These are phyloP conservation scores for Russula sp. DNA, from an alignment of 768 basidiomycete genomes.

Conservation along the genomic window DNA sequence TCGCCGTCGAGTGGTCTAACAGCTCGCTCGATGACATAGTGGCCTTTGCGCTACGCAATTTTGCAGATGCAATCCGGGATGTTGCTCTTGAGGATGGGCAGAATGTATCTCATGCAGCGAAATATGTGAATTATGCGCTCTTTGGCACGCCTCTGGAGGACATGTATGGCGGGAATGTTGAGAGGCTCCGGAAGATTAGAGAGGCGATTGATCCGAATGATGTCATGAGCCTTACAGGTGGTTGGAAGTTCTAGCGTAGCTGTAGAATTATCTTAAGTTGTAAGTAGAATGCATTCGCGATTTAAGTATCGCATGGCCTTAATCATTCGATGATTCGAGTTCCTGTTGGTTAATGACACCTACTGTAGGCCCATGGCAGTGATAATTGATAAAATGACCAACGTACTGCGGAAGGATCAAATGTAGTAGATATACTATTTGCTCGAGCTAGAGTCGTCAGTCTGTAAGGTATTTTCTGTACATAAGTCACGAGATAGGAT, in stretches of 20 bases:
- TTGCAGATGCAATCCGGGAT: neutral
- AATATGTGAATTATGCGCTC: constrained; percentile 5
- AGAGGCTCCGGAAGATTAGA: neutral
- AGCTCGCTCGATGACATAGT: constrained; percentile 42
- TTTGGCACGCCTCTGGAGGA: constrained; percentile 6
- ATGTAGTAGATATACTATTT: no score
- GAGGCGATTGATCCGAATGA: constrained; percentile 26
- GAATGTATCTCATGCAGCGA: constrained; percentile 8
- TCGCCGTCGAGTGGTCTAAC: neutral
- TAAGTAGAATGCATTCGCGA: no score
- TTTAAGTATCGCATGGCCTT: no score
- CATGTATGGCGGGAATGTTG: constrained; percentile 1
- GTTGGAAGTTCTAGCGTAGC: constrained; percentile 28
- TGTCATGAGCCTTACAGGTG: constrained; percentile 32
- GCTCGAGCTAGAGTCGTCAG: no score
- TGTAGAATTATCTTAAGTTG: no score
- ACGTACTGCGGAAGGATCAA: no score
- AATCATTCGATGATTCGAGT: no score
- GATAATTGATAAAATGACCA: no score
- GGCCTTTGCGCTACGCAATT: constrained; percentile 38
- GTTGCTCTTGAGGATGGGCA: constrained; percentile 29
- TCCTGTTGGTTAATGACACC: no score
- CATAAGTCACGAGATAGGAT: no score
- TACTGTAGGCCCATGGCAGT: no score
- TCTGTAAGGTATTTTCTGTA: no score